Evolutionary conservation across 257 asterid species (phyloP), one percentile per base, ranked within the genome.

Genomic region (Paulownia fortunei): DNA sequence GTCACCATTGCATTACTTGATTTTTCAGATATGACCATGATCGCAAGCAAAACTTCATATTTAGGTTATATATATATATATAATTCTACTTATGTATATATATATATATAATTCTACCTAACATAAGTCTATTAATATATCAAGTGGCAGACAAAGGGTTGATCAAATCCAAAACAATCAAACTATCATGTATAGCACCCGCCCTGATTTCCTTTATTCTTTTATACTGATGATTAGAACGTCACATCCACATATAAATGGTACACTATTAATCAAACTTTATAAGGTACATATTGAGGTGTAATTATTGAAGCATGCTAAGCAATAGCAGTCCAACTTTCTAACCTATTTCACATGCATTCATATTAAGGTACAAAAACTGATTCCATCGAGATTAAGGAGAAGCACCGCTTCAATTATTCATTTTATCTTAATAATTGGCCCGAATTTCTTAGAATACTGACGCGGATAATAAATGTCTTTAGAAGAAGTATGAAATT

Each of bases 151-250:
- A 19, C 60, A 59, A 1, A 69, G 21, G 76, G 60, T 24, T 24
- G 32, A 58, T 42, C 68, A 36, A 56, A 55, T 77, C 81, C 11
- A 41, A 37, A 56, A 65, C 74, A 21, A 64, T 76, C 65, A 34
- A 13, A 23, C 12, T 3, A 68, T 46, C 6, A 21, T 3, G 8
- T 23, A 37, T 12, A 46, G 41, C 15, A 44, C 41, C 52, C 15
- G 59, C 24, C 23, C 55, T 21, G 19, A 42, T 24, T 21, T 68
- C 4, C 2, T 75, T 47, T 51, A 13, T 13, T 62, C 42, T 27
- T 34, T 46, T 12, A 26, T 34, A 27, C 5, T 32, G 60, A 16
- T 61, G 47, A 6, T 74, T 74, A 24, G 23, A 24, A 26, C 26
- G 74, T 68, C 74, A 68, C 74, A 46, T 68, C 42, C 60, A 44